Evolutionary conservation across 176 grass and related monocot species (phyloP), one percentile per base, ranked within the genome.

Genomic region (Poa annua): DNA sequence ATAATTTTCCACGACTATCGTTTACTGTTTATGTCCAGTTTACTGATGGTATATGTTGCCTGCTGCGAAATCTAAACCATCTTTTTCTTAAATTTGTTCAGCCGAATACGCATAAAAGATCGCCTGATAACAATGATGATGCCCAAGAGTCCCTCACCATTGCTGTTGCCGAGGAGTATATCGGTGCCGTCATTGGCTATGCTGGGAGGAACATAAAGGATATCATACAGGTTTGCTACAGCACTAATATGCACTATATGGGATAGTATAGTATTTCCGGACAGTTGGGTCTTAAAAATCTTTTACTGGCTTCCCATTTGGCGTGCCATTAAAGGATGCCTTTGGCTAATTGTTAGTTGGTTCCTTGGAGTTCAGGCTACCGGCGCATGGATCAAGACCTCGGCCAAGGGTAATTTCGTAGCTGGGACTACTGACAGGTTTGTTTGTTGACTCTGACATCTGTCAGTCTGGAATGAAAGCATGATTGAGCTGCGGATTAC

Each of bases 321-420:
- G 53, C 74, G 11, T 69, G 65, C 56, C 66, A 41, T 38, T 16
- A 41, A 21, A 26, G 8, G 9, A 34, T n/a, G 54, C 25, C 35
- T 48, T 14, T 32, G 8, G 56, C 25, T 53, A 72, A 68, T 35
- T 52, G 59, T 76, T 57, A 34, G 5, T 68, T 68, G 75, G 35
- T 78, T 67, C 19, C 6, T 71, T 24, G 41, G 25, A 44, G 44
- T 90, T 62, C 87, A 99, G 96, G 70, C 89, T 87, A 99, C 93
- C 54, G 87, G 93, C 66, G 93, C 91, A 68, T 90, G 93, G 91
- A 99, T 99, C 74, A 99, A 79, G 74, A 96, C 92, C 85, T 92
- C 89, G 63, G 87, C 93, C 85, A 91, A 91, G 89, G 93, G 96
- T 29, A 91, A 99, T 78, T 92, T 93, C 78, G 83, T 94, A 12